A percentile compares a stretch with the other conserved stretches of the same genome.
Evolutionary conservation across 306 rosid species (phyloP).

Genomic region (Corylus americana): DNA sequence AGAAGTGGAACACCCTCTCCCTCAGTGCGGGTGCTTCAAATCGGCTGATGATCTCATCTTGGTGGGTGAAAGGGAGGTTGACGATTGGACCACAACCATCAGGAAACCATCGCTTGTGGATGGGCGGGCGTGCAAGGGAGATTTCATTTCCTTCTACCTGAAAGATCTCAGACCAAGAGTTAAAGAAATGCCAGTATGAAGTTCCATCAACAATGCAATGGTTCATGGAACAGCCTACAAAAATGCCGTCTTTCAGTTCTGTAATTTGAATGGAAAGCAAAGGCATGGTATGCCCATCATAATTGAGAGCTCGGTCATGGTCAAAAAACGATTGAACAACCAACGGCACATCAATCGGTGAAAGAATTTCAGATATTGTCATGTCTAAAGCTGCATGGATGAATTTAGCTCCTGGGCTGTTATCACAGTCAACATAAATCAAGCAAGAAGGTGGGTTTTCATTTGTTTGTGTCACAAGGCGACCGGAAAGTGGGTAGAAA

Average conservation of each 20-base stretch:
- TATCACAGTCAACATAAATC: conserved; percentile 44
- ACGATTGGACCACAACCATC: too few relatives aligned
- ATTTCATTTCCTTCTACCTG: too few relatives aligned
- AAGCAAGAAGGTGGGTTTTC: background rate
- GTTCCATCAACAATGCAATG: conserved; percentile 56
- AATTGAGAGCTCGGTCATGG: conserved; percentile 45
- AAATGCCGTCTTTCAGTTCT: conserved; percentile 56
- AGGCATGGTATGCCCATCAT: conserved; percentile 60
- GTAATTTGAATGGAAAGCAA: conserved; percentile 59
- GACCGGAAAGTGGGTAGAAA: too few relatives aligned
- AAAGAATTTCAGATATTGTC: conserved; percentile 47
- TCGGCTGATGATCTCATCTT: conserved; percentile 44
- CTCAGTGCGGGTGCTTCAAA: conserved; percentile 40
- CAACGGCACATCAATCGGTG: conserved; percentile 50
- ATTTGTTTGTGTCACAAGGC: too few relatives aligned
- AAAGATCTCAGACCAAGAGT: too few relatives aligned
- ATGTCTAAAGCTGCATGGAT: conserved; percentile 47
- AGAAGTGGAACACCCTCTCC: conserved; percentile 60
- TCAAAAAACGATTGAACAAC: conserved; percentile 29
- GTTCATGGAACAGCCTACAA: conserved; percentile 66
- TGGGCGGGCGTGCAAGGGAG: too few relatives aligned
- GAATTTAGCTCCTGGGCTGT: conserved; percentile 49
- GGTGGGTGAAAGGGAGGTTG: conserved; percentile 50
- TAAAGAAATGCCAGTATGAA: conserved; percentile 41
- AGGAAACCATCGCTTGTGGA: too few relatives aligned